Percentiles rank a stretch among this genome's conserved stretches.
Evolutionary conservation across 2,329 filamentous ascomycete species (phyloP).

Genomic region (Lecanosticta acicola): DNA sequence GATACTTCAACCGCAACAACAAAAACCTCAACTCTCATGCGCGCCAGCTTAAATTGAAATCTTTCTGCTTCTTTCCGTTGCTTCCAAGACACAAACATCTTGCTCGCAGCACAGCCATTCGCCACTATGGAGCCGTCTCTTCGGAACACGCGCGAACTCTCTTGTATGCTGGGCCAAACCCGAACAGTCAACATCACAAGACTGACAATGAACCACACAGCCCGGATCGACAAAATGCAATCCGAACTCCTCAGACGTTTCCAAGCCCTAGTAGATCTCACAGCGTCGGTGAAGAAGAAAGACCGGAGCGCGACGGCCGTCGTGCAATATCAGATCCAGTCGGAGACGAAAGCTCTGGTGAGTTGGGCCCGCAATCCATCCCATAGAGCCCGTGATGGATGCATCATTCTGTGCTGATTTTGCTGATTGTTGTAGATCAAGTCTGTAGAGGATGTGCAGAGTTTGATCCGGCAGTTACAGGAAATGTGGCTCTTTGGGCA

Average conservation of each 20-base stretch:
- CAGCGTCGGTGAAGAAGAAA: slow-evolving; percentile 42
- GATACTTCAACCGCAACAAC: too few relatives aligned
- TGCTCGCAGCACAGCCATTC: too few relatives aligned
- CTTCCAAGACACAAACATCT: too few relatives aligned
- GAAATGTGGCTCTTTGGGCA: slow-evolving; percentile 64
- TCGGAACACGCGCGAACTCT: slow-evolving; percentile 2
- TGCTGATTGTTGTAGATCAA: slow-evolving; percentile 43
- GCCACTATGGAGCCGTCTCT: slow-evolving; percentile 3
- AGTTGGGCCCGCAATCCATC: slow-evolving; percentile 7
- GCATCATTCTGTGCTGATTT: slow-evolving; percentile 4
- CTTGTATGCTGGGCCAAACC: neutral
- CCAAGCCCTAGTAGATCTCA: slow-evolving; percentile 50
- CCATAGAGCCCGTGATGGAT: neutral
- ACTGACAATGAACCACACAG: slow-evolving; percentile 22
- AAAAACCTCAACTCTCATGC: too few relatives aligned
- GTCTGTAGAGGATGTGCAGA: slow-evolving; percentile 57
- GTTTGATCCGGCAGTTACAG: slow-evolving; percentile 57
- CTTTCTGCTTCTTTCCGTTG: too few relatives aligned
- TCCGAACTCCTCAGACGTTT: slow-evolving; percentile 47
- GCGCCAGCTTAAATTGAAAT: too few relatives aligned
- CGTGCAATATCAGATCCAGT: slow-evolving; percentile 53
- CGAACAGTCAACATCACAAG: neutral
- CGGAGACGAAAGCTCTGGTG: slow-evolving; percentile 55
- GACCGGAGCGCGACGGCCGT: slow-evolving; percentile 53
- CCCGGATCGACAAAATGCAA: slow-evolving; percentile 37